A percentile compares a stretch with the other conserved stretches of the same genome.
Conservation (phyloP, 768 basidiomycete genomes). For the Fistulinella prunicolor region DNA sequence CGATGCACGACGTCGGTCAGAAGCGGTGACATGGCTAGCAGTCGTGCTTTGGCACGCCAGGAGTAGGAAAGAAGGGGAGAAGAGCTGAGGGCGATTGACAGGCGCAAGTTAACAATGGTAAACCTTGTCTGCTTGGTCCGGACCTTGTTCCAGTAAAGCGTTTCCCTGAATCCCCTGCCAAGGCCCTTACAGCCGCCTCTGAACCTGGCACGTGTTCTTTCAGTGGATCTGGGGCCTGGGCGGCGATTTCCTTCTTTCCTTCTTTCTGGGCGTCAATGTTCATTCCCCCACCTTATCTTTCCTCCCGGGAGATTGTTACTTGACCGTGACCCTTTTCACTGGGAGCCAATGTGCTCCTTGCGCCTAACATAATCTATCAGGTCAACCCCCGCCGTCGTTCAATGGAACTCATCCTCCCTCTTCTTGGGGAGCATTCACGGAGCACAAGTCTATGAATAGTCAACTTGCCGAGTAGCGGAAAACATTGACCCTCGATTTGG, state of each 20-base stretch:
- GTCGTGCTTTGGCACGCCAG: not conserved
- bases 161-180: not conserved
- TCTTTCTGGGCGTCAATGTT: too few species aligned
- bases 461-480: not conserved
- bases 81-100: not conserved
- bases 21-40: conserved; percentile 4
- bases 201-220: conserved; percentile 8
- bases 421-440: too few species aligned
- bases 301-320: too few species aligned
- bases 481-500: not conserved
- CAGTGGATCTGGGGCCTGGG: not conserved
- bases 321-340: too few species aligned
- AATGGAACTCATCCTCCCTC: too few species aligned
- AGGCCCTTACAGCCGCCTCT: conserved; percentile 1
- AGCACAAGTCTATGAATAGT: too few species aligned
- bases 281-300: too few species aligned
- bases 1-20: not conserved
- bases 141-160: not conserved
- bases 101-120: not conserved
- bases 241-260: too few species aligned
- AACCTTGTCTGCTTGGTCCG: not conserved
- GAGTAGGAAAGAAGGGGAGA: not conserved
- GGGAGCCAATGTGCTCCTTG: too few species aligned
- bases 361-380: too few species aligned
- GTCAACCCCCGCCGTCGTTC: too few species aligned